phyloP scores from a whole-genome alignment of 805 yeast species.

The Cyberlindnera saturnus region DNA sequence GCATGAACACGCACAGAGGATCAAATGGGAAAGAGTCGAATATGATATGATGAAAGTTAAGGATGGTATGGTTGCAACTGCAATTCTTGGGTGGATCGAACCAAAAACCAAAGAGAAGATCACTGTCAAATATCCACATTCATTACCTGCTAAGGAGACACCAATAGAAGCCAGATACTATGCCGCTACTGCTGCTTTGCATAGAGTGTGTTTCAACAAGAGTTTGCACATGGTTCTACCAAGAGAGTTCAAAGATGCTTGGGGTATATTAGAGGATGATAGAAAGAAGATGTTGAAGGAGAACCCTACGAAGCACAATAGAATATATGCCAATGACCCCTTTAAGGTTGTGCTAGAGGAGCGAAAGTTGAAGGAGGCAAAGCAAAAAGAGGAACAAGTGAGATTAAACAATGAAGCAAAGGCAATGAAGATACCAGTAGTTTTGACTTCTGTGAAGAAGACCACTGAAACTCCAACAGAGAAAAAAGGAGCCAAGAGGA shows the following conservation, averaged over 20 bases:
- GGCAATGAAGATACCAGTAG: slow-evolving; percentile 39
- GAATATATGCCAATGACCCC: slow-evolving; percentile 66
- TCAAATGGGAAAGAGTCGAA: slow-evolving; percentile 82
- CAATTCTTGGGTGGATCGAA: slow-evolving; percentile 61
- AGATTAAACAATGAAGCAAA: slow-evolving; percentile 45
- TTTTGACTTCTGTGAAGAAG: slow-evolving; percentile 28
- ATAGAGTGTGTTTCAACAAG: slow-evolving; percentile 71
- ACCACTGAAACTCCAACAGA: background rate
- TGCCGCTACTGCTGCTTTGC: slow-evolving; percentile 86
- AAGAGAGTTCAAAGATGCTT: slow-evolving; percentile 67
- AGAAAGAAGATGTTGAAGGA: slow-evolving; percentile 43
- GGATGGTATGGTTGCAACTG: slow-evolving; percentile 61
- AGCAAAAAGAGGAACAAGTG: slow-evolving; percentile 41
- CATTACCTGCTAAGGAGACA: slow-evolving; percentile 64
- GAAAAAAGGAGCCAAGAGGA: background rate
- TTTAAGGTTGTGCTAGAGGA: slow-evolving; percentile 62
- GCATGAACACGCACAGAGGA: slow-evolving; percentile 82
- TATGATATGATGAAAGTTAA: slow-evolving; percentile 58
- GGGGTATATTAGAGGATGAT: slow-evolving; percentile 66
- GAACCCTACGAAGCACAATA: slow-evolving; percentile 42
- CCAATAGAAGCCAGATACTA: slow-evolving; percentile 84
- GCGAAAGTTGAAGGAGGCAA: slow-evolving; percentile 36
- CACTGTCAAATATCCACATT: slow-evolving; percentile 44
- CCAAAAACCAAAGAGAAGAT: slow-evolving; percentile 75
- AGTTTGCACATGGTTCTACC: slow-evolving; percentile 87